Conservation (phyloP, 441 rosid genomes). For the Adansonia grandidieri region DNA sequence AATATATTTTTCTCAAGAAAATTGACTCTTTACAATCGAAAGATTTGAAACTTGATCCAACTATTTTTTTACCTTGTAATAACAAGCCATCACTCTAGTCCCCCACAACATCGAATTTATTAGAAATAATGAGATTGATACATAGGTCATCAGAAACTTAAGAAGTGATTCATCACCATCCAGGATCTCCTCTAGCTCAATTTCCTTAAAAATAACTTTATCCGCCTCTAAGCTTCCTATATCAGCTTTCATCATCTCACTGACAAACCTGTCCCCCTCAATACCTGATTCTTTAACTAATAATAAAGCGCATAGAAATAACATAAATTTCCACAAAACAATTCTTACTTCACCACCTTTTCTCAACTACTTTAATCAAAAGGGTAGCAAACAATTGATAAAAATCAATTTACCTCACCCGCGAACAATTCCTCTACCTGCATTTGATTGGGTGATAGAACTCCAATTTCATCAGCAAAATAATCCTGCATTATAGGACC, state of each 20-base stretch:
- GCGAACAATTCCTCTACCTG: constrained; percentile 87
- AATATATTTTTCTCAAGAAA: too few species aligned
- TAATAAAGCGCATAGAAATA: not conserved
- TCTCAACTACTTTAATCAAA: not conserved
- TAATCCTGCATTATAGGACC: constrained; percentile 66
- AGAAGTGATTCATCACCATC: not conserved
- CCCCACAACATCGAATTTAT: not conserved
- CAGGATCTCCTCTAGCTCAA: not conserved
- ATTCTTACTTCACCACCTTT: not conserved
- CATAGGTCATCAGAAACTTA: not conserved
- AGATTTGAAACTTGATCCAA: not conserved
- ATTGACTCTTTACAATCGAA: not conserved
- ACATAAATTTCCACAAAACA: not conserved
- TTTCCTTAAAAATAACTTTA: not conserved
- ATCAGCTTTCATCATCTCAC: not conserved
- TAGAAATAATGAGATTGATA: not conserved
- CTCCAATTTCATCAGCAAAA: constrained; percentile 92
- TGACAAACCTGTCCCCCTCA: not conserved
- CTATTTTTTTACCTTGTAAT: not conserved
- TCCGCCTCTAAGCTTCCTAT: not conserved
- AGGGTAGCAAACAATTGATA: not conserved
- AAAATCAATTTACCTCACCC: constrained; percentile 77
- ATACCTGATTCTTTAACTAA: not conserved
- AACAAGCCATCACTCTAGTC: not conserved
- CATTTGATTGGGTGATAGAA: constrained; percentile 91